phyloP scores from a whole-genome alignment of 208 protist species.

The Angomonas desouzai region DNA sequence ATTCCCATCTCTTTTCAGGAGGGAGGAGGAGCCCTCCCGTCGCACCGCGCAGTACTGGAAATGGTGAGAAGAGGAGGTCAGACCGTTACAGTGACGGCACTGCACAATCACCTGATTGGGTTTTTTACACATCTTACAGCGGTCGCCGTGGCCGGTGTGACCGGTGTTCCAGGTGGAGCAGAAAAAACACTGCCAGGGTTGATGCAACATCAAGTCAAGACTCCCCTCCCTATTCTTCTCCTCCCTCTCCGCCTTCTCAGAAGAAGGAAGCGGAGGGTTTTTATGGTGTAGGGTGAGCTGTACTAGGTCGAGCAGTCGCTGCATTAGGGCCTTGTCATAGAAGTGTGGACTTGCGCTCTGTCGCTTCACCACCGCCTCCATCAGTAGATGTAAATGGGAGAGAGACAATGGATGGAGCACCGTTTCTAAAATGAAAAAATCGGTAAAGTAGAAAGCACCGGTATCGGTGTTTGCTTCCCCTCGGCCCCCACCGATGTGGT shows the following conservation, averaged over 20 bases:
- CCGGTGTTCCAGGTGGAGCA: background rate
- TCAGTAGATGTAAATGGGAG: background rate
- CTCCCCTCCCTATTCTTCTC: background rate
- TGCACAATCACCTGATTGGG: background rate
- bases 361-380: background rate
- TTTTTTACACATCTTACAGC: background rate
- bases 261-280: background rate
- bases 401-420: background rate
- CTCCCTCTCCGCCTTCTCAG: background rate
- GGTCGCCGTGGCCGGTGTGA: background rate
- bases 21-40: background rate
- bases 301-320: background rate
- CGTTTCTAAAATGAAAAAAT: background rate
- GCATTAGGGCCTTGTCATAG: background rate
- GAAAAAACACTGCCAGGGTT: slow-evolving; percentile 7
- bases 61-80: background rate
- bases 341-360: background rate
- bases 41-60: background rate
- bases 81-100: background rate
- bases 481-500: background rate
- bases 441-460: background rate
- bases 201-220: background rate
- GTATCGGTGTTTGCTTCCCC: background rate
- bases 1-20: background rate
- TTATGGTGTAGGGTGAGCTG: background rate